These are phyloP conservation scores for Tolypocladium capitatum DNA, from an alignment of 2,329 filamentous ascomycete genomes.

Conservation along the genomic window DNA sequence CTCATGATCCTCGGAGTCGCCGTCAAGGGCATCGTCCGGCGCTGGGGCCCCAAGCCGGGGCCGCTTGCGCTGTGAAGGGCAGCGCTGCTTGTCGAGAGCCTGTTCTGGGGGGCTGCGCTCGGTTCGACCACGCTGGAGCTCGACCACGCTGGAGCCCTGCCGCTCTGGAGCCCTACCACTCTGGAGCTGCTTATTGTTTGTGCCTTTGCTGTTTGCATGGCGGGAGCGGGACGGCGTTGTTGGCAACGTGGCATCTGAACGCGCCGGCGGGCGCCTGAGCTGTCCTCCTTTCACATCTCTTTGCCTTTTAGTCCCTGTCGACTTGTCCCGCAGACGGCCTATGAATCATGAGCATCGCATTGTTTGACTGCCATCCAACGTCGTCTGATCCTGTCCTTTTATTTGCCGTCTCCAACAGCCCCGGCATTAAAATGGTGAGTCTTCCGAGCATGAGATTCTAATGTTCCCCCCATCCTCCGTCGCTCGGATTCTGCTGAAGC, in stretches of 20 bases:
- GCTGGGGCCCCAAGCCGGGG: neutral
- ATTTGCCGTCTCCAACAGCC: neutral
- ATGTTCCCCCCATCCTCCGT: neutral
- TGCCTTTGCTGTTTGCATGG: neutral
- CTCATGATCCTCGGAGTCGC: slow-evolving; percentile 29
- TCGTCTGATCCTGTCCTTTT: neutral
- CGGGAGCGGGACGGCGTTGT: neutral
- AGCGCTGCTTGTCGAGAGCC: neutral
- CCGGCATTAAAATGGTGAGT: neutral
- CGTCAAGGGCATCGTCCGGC: slow-evolving; percentile 9
- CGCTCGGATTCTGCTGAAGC: neutral
- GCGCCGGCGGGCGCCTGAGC: neutral
- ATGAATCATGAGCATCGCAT: neutral
- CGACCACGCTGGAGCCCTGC: too few relatives aligned
- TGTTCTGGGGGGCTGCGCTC: neutral
- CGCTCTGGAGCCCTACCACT: too few relatives aligned
- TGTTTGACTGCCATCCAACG: neutral
- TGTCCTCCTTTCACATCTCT: too few relatives aligned
- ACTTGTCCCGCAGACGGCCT: neutral
- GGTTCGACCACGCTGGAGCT: neutral
- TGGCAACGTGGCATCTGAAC: neutral
- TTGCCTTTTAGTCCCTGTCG: neutral
- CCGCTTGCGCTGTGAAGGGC: neutral
- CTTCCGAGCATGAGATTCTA: neutral
- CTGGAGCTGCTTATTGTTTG: neutral